Base-by-base conservation (phyloP, 2,329 filamentous ascomycete genomes). In the Cercospora brassicicola region DNA sequence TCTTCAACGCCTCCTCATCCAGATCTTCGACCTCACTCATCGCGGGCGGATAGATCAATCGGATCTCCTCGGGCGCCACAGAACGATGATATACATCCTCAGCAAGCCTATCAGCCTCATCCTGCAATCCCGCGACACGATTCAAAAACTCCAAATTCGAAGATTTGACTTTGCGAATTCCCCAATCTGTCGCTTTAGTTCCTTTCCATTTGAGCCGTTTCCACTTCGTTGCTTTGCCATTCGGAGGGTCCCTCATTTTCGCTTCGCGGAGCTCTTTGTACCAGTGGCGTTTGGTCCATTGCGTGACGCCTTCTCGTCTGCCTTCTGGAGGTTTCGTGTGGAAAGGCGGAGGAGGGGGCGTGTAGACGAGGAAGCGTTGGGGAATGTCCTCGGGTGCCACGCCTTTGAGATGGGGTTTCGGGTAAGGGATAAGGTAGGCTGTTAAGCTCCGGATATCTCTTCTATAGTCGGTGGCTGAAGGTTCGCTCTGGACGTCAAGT, bases 221-320 rank as follows among this genome's bases (percentile, higher is more conserved):
- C 80, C 80, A 83, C 36, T 23, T 48, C 42, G 77, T 79, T 4
- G 77, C 76, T 0, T 75, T 78, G 53, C 81, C 79, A 28, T 79
- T 76, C 67, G 73, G 78, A 18, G 79, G 77, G 10, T 57, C 56
- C 10, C 67, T 64, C 66, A 67, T 75, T 64, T 82, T 82, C 2
- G 81, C 81, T 42, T 76, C 76, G 4, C 81, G 79, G 10, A 83
- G 79, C 71, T 83, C 81, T 64, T 81, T 78, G 71, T 82, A 79
- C 82, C 81, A 83, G 74, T 81, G 81, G 6, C 82, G 76, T 71
- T 82, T 80, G 20, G 81, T 75, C 68, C 82, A 82, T 71, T 82
- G 81, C 51, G 79, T 67, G 30, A 78, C 78, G 56, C 69, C 76
- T 71, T 83, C 82, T 66, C 82, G 83, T 55, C 59, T 68, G 51